Conservation (phyloP, 1,284 basidiomycete species). For the Ganoderma leucocontextum region DNA sequence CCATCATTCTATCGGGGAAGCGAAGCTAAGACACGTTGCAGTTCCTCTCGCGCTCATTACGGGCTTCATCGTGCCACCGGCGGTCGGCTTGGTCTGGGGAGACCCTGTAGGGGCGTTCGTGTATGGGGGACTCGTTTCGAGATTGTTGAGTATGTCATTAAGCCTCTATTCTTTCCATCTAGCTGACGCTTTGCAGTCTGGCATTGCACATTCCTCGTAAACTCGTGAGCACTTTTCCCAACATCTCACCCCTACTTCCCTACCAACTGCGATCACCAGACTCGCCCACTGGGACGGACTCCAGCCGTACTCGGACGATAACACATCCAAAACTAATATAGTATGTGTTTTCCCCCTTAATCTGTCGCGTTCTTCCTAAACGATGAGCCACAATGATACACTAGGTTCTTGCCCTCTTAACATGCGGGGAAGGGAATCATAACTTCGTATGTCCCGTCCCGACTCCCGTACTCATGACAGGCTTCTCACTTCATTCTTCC, state of each 20-base stretch:
- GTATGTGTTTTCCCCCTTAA: conserved; percentile 34
- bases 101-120: conserved; percentile 72
- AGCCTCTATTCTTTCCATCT: background rate
- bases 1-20: background rate
- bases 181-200: conserved; percentile 54
- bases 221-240: conserved; percentile 60
- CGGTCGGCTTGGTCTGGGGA: conserved; percentile 63
- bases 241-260: background rate
- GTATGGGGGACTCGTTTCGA: conserved; percentile 72
- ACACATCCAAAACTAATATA: conserved; percentile 72
- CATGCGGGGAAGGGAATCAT: conserved; percentile 82
- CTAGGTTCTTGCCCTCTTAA: conserved; percentile 75
- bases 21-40: conserved; percentile 33
- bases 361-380: conserved; percentile 52
- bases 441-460: conserved; percentile 70
- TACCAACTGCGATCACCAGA: conserved; percentile 41
- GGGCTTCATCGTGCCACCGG: conserved; percentile 64
- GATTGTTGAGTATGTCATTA: conserved; percentile 60
- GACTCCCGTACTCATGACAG: background rate
- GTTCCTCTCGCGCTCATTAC: conserved; percentile 68
- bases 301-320: conserved; percentile 81
- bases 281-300: conserved; percentile 83
- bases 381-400: background rate
- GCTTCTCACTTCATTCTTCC: conserved; percentile 11
- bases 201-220: conserved; percentile 85